Conservation (phyloP, 106 monocot genomes). For the Dendrobium nobile region DNA sequence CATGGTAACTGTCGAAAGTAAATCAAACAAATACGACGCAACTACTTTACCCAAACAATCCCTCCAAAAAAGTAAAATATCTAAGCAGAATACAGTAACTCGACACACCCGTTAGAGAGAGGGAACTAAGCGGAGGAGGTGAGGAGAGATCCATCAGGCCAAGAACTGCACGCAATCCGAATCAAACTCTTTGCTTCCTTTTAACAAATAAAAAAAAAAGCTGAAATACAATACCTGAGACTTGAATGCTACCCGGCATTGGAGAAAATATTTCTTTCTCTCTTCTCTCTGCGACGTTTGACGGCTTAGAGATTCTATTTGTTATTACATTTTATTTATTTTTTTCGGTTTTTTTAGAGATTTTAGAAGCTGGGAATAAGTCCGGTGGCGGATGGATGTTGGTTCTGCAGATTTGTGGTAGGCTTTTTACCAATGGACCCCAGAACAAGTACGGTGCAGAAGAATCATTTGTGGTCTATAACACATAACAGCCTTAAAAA, state of each 20-base stretch:
- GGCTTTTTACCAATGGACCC: not conserved
- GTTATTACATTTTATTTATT: too few relatives aligned
- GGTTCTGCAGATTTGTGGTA: not conserved
- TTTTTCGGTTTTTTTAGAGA: too few relatives aligned
- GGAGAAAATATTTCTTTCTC: not conserved
- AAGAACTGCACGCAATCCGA: slow-evolving; percentile 25
- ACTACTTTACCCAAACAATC: not conserved
- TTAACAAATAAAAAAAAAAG: not conserved
- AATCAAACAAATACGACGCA: not conserved
- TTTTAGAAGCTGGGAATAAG: not conserved
- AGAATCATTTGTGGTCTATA: too few relatives aligned
- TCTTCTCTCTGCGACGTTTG: not conserved
- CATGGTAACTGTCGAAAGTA: slow-evolving; percentile 44
- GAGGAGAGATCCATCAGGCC: slow-evolving; percentile 38
- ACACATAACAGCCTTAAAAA: too few relatives aligned
- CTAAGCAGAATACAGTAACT: too few relatives aligned
- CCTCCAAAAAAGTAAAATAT: too few relatives aligned
- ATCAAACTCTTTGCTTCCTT: not conserved
- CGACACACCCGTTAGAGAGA: slow-evolving; percentile 44
- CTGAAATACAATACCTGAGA: slow-evolving; percentile 34
- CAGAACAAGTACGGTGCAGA: too few relatives aligned
- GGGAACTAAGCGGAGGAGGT: slow-evolving; percentile 4
- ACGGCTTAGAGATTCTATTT: not conserved
- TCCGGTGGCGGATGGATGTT: not conserved
- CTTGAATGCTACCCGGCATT: slow-evolving; percentile 63